Base-by-base conservation (phyloP, 2,329 filamentous ascomycete species). In the Apiospora arundinis region DNA sequence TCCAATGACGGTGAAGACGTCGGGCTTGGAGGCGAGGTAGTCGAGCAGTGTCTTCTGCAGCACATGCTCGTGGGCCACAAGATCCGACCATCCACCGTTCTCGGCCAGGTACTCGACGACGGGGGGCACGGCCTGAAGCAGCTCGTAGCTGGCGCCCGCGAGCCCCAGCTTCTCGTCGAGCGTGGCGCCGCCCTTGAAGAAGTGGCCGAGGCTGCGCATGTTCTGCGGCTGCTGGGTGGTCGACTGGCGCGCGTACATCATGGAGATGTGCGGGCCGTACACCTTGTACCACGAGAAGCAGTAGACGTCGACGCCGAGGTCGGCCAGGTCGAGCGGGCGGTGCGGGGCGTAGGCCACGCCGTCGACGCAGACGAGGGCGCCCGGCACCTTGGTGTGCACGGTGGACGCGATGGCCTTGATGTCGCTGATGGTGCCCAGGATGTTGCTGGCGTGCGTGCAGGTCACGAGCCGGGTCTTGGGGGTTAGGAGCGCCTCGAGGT, bases 401-500 rank as follows among this genome's bases (percentile, higher is more conserved):
- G 82, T 80, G 0, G 85, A 79, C 2, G 88, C 84, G 72, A 93
- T 88, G 4, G 84, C 81, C 45, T 83, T 84, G 71, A 93, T 83
- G 74, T 92, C 87, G 74, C 91, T 90, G 74, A 95, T 92, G 0
- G 88, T 92, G 8, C 93, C 92, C 0, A 94, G 86, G 68, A 95
- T 89, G 77, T 95, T 95, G 71, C 89, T 92, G 0, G 89, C 89
- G 78, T 95, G 93, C 0, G 92, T 95, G 79, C 90, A 93, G 2
- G 91, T 85, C 0, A 95, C 91, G 1, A 95, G 85, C 45, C 89
- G 88, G 1, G 93, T 95, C 76, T 88, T 90, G 0, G 85, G 76
- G 0, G 88, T 88, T 2, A 95, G 83, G 1, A 95, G 83, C 0
- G 82, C 79, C 72, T 85, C 82, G 32, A 95, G 85, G 71, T 89